phyloP scores from a whole-genome alignment of 352 stramenopile species.

The Phytophthora tubulina region DNA sequence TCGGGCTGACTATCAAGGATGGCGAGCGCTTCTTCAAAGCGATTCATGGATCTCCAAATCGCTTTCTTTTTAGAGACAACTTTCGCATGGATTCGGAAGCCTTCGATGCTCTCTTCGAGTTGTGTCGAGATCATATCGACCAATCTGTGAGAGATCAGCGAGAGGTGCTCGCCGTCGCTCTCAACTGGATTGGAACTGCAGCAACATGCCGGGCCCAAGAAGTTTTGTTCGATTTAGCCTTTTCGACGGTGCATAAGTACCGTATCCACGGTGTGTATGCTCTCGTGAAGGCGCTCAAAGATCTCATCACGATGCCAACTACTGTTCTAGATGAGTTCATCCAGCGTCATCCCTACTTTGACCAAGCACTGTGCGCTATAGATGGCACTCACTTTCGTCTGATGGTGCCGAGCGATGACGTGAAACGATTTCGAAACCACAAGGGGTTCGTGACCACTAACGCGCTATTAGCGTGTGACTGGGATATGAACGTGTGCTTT shows the following conservation, averaged over 20 bases:
- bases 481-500: constrained; percentile 16
- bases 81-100: constrained; percentile 10
- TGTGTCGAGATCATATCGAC: constrained; percentile 1
- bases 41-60: not conserved
- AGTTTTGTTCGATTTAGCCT: constrained; percentile 14
- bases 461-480: constrained; percentile 16
- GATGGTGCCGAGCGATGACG: constrained; percentile 16
- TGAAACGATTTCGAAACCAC: constrained; percentile 14
- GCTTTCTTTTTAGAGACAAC: constrained; percentile 5
- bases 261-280: constrained; percentile 8
- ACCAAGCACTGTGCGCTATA: constrained; percentile 26
- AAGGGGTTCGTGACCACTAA: constrained; percentile 18
- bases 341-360: constrained; percentile 10
- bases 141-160: not conserved
- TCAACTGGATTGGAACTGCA: constrained; percentile 13
- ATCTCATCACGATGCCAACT: constrained; percentile 1
- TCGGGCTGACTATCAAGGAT: not conserved
- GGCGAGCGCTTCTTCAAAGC: constrained; percentile 1
- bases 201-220: constrained; percentile 10
- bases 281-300: constrained; percentile 3
- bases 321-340: constrained; percentile 8
- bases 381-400: constrained; percentile 25
- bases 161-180: not conserved
- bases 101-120: constrained; percentile 14
- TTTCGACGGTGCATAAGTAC: constrained; percentile 19